A percentile compares a stretch with the other conserved stretches of the same genome.
These are phyloP conservation scores for Picea glauca DNA, from an alignment of 75 land plant species.

Conservation along the genomic window DNA sequence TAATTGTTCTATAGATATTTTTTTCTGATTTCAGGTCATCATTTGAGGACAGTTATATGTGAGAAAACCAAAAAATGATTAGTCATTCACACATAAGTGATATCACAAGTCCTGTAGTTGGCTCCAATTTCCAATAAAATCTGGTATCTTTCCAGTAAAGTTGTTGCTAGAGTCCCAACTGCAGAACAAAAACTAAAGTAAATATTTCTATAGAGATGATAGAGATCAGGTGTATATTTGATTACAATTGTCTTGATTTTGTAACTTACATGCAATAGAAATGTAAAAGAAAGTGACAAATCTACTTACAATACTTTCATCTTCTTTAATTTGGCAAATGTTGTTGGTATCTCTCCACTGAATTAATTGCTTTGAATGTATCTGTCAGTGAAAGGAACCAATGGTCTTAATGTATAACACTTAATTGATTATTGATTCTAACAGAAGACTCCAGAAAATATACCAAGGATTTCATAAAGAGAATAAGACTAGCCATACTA, in stretches of 20 bases:
- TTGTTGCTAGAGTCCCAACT: slow-evolving; percentile 29
- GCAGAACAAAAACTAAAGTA: background rate
- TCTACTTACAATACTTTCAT: slow-evolving; percentile 19
- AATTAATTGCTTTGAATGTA: slow-evolving; percentile 11
- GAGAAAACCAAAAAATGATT: background rate
- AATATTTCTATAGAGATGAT: background rate
- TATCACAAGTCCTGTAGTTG: slow-evolving; percentile 26
- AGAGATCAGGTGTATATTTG: background rate
- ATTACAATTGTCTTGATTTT: background rate
- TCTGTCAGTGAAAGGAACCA: slow-evolving; percentile 3
- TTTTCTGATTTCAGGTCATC: too few relatives aligned
- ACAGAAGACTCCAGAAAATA: too few relatives aligned
- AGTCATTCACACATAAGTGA: background rate
- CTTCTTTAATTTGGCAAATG: slow-evolving; percentile 12
- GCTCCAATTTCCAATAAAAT: slow-evolving; percentile 27
- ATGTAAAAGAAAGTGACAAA: background rate
- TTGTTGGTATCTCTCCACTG: slow-evolving; percentile 14
- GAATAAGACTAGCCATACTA: too few relatives aligned
- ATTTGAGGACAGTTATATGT: background rate
- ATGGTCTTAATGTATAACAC: background rate
- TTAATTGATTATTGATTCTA: background rate
- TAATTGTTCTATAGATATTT: too few relatives aligned
- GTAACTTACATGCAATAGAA: background rate
- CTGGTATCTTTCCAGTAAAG: slow-evolving; percentile 29
- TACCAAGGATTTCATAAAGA: too few relatives aligned